These are phyloP conservation scores for Fusarium veterinarium DNA, from an alignment of 2,329 filamentous ascomycete genomes.

Conservation along the genomic window DNA sequence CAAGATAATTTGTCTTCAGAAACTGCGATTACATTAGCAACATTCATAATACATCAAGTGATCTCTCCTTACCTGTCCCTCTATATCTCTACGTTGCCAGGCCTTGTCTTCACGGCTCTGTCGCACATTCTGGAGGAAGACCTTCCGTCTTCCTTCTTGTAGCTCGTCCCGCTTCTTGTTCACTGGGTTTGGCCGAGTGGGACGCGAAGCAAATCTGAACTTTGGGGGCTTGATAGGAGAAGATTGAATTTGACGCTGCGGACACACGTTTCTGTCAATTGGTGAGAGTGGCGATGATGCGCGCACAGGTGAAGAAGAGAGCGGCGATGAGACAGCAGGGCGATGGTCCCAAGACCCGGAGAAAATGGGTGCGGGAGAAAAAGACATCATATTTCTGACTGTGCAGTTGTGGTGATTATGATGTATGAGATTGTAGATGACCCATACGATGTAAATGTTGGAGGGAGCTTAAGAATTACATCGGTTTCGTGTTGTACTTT, in stretches of 20 bases:
- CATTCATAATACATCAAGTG: not conserved
- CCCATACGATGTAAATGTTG: not conserved
- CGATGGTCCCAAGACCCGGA: constrained; percentile 58
- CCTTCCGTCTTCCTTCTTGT: constrained; percentile 71
- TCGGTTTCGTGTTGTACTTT: constrained; percentile 8
- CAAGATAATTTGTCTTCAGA: constrained; percentile 51
- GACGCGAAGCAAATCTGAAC: constrained; percentile 65
- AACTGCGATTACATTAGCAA: constrained; percentile 45
- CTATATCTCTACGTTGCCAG: constrained; percentile 71
- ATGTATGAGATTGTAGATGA: constrained; percentile 45
- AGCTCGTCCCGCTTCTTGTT: constrained; percentile 70
- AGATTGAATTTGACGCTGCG: constrained; percentile 57
- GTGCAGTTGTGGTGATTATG: constrained; percentile 46
- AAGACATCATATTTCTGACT: constrained; percentile 54
- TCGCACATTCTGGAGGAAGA: constrained; percentile 76
- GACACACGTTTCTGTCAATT: constrained; percentile 55
- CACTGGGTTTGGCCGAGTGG: constrained; percentile 71
- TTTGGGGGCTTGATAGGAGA: constrained; percentile 56
- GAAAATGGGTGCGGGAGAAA: constrained; percentile 57
- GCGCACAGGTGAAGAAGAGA: constrained; percentile 68
- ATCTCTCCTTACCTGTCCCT: constrained; percentile 59
- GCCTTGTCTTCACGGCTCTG: constrained; percentile 68
- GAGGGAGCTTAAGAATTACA: not conserved
- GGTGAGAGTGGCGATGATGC: constrained; percentile 61
- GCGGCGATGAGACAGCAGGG: constrained; percentile 58